phyloP scores from a whole-genome alignment of 805 yeast genomes.

The Candida tibetensis region DNA sequence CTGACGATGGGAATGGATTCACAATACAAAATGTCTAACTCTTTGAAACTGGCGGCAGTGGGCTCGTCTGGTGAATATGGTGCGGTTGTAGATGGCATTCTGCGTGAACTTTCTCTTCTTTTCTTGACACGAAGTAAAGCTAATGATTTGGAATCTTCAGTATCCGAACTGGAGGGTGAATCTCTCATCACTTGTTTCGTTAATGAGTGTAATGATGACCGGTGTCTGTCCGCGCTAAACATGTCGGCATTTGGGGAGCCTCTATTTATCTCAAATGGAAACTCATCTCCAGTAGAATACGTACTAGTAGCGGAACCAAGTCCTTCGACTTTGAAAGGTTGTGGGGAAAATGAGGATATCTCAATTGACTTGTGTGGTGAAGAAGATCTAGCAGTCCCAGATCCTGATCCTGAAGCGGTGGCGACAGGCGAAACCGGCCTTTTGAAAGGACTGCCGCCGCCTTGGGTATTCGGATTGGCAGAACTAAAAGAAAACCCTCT shows the following conservation, averaged over 20 bases:
- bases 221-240: conserved; percentile 13
- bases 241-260: conserved; percentile 11
- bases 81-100: conserved; percentile 15
- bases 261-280: conserved; percentile 9
- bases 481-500: conserved; percentile 25
- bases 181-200: conserved; percentile 26
- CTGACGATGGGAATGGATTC: conserved; percentile 85
- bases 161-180: conserved; percentile 63
- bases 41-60: conserved; percentile 11
- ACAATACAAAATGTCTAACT: conserved; percentile 72
- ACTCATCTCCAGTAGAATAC: conserved; percentile 33
- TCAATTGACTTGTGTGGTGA: conserved; percentile 26
- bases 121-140: conserved; percentile 53
- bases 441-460: conserved; percentile 36
- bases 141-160: conserved; percentile 52
- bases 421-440: conserved; percentile 46
- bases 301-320: conserved; percentile 30
- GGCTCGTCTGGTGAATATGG: conserved; percentile 7
- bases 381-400: conserved; percentile 14
- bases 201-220: conserved; percentile 25
- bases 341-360: conserved; percentile 19
- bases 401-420: conserved; percentile 4
- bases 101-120: conserved; percentile 52
- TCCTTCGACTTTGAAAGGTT: conserved; percentile 27
- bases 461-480: conserved; percentile 2